Evolutionary conservation across 2,329 filamentous ascomycete genomes (phyloP).

Genomic region (Zalaria obscura): DNA sequence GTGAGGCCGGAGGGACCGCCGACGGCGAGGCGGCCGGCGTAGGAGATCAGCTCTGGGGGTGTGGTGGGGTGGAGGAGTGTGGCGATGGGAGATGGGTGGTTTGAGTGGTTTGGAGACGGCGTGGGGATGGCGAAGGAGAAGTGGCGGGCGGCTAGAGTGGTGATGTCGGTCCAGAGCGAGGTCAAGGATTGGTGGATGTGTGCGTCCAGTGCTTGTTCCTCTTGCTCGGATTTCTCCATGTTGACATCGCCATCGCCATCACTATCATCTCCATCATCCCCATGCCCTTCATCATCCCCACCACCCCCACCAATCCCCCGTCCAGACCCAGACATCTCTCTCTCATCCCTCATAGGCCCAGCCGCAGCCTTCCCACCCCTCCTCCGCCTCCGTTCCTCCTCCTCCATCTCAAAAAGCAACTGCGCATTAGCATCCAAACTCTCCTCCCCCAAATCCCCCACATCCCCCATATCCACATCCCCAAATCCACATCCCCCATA

Average conservation of each 20-base stretch:
- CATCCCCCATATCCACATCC: too few species aligned
- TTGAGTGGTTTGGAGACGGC: not conserved
- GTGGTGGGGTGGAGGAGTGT: not conserved
- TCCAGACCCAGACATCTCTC: too few species aligned
- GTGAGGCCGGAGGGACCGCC: constrained; percentile 10
- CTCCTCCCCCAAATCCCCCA: too few species aligned
- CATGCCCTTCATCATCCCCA: constrained; percentile 26
- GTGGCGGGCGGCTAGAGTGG: not conserved
- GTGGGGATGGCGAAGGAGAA: not conserved
- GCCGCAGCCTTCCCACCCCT: too few species aligned
- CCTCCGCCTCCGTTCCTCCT: too few species aligned
- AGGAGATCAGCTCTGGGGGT: constrained; percentile 8
- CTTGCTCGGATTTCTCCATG: not conserved
- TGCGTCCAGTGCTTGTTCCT: not conserved
- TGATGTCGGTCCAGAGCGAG: not conserved
- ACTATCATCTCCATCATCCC: constrained; percentile 11
- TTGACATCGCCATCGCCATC: not conserved
- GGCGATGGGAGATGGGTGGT: not conserved
- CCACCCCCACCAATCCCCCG: too few species aligned
- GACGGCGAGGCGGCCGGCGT: constrained; percentile 17
- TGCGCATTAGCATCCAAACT: too few species aligned
- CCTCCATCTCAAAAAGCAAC: too few species aligned
- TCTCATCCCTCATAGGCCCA: too few species aligned
- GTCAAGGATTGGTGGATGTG: not conserved
- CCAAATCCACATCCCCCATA: too few species aligned